phyloP scores from a whole-genome alignment of 176 grass and related monocot species.

The Carex scoparia region DNA sequence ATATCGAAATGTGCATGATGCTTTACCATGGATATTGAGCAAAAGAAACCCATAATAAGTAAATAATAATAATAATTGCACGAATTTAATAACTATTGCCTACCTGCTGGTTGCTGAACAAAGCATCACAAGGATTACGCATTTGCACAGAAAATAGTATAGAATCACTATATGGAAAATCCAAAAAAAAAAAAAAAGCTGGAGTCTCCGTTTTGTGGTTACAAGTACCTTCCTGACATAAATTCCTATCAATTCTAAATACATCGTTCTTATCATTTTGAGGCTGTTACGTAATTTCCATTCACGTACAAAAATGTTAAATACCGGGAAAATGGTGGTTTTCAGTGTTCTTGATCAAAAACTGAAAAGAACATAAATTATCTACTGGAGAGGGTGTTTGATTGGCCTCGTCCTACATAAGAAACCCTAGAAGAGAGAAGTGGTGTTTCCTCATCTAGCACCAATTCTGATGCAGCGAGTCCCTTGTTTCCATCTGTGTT shows the following conservation, averaged over 20 bases:
- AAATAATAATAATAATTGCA: background rate
- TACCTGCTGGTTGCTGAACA: background rate
- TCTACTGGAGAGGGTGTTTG: constrained; percentile 47
- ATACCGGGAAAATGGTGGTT: constrained; percentile 10
- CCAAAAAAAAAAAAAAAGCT: background rate
- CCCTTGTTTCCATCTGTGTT: constrained; percentile 37
- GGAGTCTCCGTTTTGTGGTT: background rate
- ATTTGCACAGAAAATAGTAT: background rate
- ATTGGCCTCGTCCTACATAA: constrained; percentile 72
- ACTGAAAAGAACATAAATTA: constrained; percentile 30
- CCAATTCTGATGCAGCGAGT: constrained; percentile 37
- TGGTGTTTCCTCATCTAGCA: constrained; percentile 68
- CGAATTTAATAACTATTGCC: background rate
- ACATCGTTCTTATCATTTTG: background rate
- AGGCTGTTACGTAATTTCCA: constrained; percentile 1
- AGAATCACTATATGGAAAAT: background rate
- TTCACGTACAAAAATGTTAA: constrained; percentile 12
- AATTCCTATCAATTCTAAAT: constrained; percentile 12
- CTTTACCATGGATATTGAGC: background rate
- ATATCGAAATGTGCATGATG: background rate
- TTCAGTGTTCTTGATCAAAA: constrained; percentile 26
- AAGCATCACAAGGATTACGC: background rate
- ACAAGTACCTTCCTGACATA: background rate
- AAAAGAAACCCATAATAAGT: background rate
- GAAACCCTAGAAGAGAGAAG: constrained; percentile 64